Evolutionary conservation across 257 asterid genomes (phyloP).

Genomic region (Haberlea rhodopensis): DNA sequence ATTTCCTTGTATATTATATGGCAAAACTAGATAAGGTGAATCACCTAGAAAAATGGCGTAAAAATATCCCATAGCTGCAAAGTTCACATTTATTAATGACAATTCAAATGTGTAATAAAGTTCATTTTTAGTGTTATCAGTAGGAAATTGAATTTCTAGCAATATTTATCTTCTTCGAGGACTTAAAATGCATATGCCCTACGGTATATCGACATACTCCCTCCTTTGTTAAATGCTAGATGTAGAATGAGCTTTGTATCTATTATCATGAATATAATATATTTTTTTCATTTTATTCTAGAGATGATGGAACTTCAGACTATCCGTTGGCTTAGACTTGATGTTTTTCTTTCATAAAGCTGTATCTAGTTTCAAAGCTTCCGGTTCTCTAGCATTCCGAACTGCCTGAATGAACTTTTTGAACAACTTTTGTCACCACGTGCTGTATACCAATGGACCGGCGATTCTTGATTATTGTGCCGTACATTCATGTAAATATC

Average conservation of each 20-base stretch:
- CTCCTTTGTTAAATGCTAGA: not conserved
- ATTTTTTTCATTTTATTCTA: no score
- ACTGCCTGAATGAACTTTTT: not conserved
- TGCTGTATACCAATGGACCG: not conserved
- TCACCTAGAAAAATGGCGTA: not conserved
- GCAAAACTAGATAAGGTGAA: not conserved
- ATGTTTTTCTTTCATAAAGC: no score
- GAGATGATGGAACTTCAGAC: not conserved
- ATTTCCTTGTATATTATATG: no score
- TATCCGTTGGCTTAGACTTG: not conserved
- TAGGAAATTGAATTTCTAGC: not conserved
- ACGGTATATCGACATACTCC: not conserved
- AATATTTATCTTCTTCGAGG: not conserved
- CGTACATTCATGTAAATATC: not conserved
- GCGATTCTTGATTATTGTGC: not conserved
- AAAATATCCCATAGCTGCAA: not conserved
- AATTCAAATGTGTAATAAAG: not conserved
- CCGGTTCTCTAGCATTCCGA: not conserved
- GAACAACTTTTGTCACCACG: not conserved
- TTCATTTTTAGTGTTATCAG: not conserved
- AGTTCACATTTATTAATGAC: not conserved
- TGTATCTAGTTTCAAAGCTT: not conserved
- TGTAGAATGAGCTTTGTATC: not conserved
- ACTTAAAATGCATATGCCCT: not conserved
- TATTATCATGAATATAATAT: not conserved